Percentiles rank a stretch among this genome's conserved stretches.
Conservation (phyloP, 2,329 filamentous ascomycete species). For the Chlorencoelia australis region DNA sequence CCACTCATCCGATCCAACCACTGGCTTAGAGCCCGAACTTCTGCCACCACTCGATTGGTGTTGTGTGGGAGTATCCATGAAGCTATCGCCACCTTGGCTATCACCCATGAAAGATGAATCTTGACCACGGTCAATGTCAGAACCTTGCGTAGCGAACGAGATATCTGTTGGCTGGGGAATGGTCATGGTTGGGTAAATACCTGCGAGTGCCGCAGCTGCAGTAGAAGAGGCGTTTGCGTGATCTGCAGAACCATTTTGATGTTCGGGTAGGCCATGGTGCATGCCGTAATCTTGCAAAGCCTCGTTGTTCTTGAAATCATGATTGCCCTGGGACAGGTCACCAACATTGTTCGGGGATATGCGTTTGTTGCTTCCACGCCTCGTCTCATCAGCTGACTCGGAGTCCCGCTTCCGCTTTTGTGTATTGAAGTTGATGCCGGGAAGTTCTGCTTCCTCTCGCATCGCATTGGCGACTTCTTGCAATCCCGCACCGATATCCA, state of each 20-base stretch:
- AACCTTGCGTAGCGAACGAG: slow-evolving; percentile 36
- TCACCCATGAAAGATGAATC: slow-evolving; percentile 32
- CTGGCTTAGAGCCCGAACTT: slow-evolving; percentile 51
- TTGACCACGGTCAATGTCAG: slow-evolving; percentile 30
- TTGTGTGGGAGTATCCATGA: slow-evolving; percentile 33
- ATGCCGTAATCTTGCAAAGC: slow-evolving; percentile 29
- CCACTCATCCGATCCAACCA: slow-evolving; percentile 96
- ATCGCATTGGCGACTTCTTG: slow-evolving; percentile 29
- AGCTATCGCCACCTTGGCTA: slow-evolving; percentile 21
- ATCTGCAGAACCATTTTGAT: slow-evolving; percentile 43
- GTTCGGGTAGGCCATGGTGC: slow-evolving; percentile 33
- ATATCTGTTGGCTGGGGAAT: slow-evolving; percentile 45
- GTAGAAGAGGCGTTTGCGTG: slow-evolving; percentile 40
- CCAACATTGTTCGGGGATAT: slow-evolving; percentile 24
- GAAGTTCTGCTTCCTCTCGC: slow-evolving; percentile 25
- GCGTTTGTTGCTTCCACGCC: slow-evolving; percentile 26
- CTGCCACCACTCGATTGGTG: slow-evolving; percentile 11
- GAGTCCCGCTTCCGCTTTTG: slow-evolving; percentile 29
- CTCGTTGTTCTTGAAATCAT: slow-evolving; percentile 22
- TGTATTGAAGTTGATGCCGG: slow-evolving; percentile 11
- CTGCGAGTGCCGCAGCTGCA: slow-evolving; percentile 40
- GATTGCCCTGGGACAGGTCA: slow-evolving; percentile 15
- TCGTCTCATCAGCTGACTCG: slow-evolving; percentile 28
- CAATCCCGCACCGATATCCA: slow-evolving; percentile 28
- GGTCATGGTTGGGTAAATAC: slow-evolving; percentile 41